Conservation (phyloP, 768 basidiomycete genomes). For the Suillus decipiens region DNA sequence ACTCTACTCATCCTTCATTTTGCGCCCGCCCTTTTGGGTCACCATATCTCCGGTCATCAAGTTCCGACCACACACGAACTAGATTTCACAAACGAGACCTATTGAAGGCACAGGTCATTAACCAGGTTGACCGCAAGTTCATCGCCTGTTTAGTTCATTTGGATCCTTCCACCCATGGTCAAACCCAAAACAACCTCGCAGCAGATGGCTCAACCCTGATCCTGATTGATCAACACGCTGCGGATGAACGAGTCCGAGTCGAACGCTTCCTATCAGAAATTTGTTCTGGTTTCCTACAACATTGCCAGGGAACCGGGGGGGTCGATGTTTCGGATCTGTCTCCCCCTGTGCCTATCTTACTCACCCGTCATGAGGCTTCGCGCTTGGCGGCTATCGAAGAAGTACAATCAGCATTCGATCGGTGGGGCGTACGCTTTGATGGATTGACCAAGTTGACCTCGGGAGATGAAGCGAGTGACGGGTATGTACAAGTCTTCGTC, state of each 20-base stretch:
- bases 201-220: slow-evolving; percentile 48
- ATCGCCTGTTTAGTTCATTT: slow-evolving; percentile 66
- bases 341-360: slow-evolving; percentile 60
- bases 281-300: slow-evolving; percentile 64
- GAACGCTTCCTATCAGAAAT: slow-evolving; percentile 77
- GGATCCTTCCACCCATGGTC: slow-evolving; percentile 19
- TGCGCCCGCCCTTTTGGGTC: slow-evolving; percentile 18
- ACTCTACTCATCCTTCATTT: slow-evolving; percentile 14
- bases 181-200: slow-evolving; percentile 17
- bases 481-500: slow-evolving; percentile 69
- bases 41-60: slow-evolving; percentile 17
- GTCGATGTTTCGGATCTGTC: slow-evolving; percentile 46
- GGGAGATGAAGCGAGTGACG: slow-evolving; percentile 33
- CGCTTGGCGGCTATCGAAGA: slow-evolving; percentile 44
- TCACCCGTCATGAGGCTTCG: slow-evolving; percentile 65
- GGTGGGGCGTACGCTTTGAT: slow-evolving; percentile 71
- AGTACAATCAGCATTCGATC: slow-evolving; percentile 50
- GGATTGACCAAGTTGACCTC: slow-evolving; percentile 30
- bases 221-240: slow-evolving; percentile 96
- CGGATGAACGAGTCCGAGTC: slow-evolving; percentile 93
- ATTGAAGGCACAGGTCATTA: slow-evolving; percentile 57
- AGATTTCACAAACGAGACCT: slow-evolving; percentile 59
- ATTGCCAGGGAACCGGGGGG: slow-evolving; percentile 37
- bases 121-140: slow-evolving; percentile 91
- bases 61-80: slow-evolving; percentile 24